These are phyloP conservation scores for Cutaneotrichosporon spelunceum DNA, from an alignment of 1,284 basidiomycete genomes.

Conservation along the genomic window DNA sequence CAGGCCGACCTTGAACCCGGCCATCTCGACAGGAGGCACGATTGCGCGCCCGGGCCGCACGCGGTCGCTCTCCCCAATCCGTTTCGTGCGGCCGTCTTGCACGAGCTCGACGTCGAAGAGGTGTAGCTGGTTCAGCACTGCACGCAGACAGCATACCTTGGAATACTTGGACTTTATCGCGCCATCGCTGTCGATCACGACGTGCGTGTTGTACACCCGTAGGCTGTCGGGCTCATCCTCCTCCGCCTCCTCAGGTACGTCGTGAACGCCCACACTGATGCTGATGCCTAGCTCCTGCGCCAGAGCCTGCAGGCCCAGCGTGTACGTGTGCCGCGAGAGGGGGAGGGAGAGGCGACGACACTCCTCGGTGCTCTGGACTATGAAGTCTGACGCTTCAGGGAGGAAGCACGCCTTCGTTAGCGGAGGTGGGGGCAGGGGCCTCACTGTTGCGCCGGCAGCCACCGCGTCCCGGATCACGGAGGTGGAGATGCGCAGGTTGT, in stretches of 20 bases:
- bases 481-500: slow-evolving; percentile 44
- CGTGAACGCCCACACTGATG: slow-evolving; percentile 55
- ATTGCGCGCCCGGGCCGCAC: slow-evolving; percentile 49
- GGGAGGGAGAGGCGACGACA: slow-evolving; percentile 38
- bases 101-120: slow-evolving; percentile 56
- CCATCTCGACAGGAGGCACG: slow-evolving; percentile 35
- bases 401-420: slow-evolving; percentile 49
- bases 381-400: slow-evolving; percentile 57
- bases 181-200: slow-evolving; percentile 53
- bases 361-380: slow-evolving; percentile 48
- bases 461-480: slow-evolving; percentile 52
- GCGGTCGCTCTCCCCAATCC: slow-evolving; percentile 39
- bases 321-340: slow-evolving; percentile 35
- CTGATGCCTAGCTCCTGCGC: slow-evolving; percentile 50
- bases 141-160: slow-evolving; percentile 41
- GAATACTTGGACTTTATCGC: slow-evolving; percentile 49
- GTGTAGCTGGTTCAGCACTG: slow-evolving; percentile 46
- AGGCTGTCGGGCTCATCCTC: slow-evolving; percentile 32
- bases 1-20: slow-evolving; percentile 50
- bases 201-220: slow-evolving; percentile 55
- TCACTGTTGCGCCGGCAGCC: slow-evolving; percentile 48
- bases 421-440: background rate
- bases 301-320: slow-evolving; percentile 43
- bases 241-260: slow-evolving; percentile 45
- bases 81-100: slow-evolving; percentile 28